Evolutionary conservation across 768 basidiomycete species (phyloP), one percentile per base, ranked within the genome.

Genomic region (Hypholoma fasciculare): DNA sequence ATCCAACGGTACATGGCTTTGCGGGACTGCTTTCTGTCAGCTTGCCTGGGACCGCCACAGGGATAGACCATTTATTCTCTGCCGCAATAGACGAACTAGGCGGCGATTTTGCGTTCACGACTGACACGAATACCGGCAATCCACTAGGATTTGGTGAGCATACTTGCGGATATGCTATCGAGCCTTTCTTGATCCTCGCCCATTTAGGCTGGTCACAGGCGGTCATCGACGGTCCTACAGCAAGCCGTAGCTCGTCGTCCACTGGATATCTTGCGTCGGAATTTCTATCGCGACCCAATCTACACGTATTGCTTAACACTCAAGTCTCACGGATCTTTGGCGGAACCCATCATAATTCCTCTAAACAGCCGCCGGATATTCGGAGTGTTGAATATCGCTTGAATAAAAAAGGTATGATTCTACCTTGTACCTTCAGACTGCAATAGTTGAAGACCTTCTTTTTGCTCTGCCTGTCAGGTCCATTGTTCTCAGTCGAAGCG

Each of bases 81-180:
- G 60, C 61, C 9, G 69, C 72, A 1, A 70, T 71, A 6, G 74
- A 78, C 58, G 57, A 69, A 48, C 73, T 78, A 43, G 68, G 67
- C 1, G 77, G 78, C 8, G 62, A 63, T 11, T 74, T 70, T 48
- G 54, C 61, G 0, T 69, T 57, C 52, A 68, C 67, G 38, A 23
- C 60, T n/a, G 72, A 74, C 51, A 58, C 55, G 49, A 72, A 72
- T 46, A 65, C 67, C 0, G 72, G 72, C 8, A 56, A 49, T 27
- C 68, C 68, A 1, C 52, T 74, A 14, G 72, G 72, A 23, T 58
- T 70, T 19, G 62, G 72, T 72, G 36, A 26, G 67, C 57, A 14
- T 37, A 12, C 50, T 16, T 12, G n/a, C 16, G 37, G 65, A 68
- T 52, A 5, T 69, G 63, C 65, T 46, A 38, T 16, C 8, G 13